Base-by-base conservation (phyloP, 2,329 filamentous ascomycete genomes). In the Teratosphaeria gauchensis region DNA sequence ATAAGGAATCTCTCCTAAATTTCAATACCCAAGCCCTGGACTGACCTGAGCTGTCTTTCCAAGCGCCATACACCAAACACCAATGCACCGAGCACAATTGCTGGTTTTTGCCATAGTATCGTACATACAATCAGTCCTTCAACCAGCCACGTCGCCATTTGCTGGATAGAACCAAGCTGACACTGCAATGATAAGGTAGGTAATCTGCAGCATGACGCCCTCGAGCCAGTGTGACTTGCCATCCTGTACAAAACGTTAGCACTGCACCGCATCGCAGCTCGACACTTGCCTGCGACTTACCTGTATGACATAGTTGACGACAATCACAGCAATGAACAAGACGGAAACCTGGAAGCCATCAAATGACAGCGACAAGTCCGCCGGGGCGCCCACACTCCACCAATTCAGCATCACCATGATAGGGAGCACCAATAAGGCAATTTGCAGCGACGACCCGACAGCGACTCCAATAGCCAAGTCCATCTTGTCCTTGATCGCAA, bases 341-440 rank as follows among this genome's bases (percentile, higher is more conserved):
- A 82, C 74, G 2, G 80, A 87, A 14, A 96, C 86, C 75, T 96
- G 90, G 78, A 96, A 96, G 0, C 85, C 85, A 69, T 95, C 90
- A 71, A 96, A 94, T 71, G 87, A 87, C 4, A 95, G 81, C 21
- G 85, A 89, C 89, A 88, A 55, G 33, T 82, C 76, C 0, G 61
- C 63, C 7, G 64, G 62, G 9, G 59, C 53, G 1, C 70, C 71
- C 19, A 82, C 77, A 56, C 81, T 81, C 56, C 82, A 77, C 84
- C 84, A 86, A 57, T 82, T 83, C 56, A 86, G 76, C 48, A 86
- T 76, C 24, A 86, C 79, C 64, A 63, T 63, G 14, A 86, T 69
- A 1, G 84, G 84, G 57, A 85, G 74, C 33, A 86, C 82, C 32
- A 86, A 73, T 24, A 86, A 74, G 0, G 84, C 83, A 65, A 86